Evolutionary conservation across 148 eudicot species (phyloP).

Genomic region (Gaultheria prostrata): DNA sequence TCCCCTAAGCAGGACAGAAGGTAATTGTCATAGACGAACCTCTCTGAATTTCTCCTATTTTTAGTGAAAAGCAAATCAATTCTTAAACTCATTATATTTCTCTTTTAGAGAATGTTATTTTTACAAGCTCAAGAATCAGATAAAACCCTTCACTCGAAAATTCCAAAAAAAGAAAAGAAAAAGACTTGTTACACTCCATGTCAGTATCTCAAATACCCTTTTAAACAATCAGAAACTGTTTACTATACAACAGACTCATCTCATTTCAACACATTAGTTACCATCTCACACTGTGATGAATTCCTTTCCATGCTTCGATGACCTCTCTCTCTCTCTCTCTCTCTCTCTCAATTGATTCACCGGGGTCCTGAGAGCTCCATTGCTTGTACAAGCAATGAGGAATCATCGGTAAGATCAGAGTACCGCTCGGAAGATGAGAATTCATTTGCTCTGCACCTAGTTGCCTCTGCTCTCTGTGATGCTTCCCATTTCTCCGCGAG

Average conservation of each 20-base stretch:
- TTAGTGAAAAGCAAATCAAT: neutral
- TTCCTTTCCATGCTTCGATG: neutral
- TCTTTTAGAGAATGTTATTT: neutral
- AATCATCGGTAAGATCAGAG: constrained; percentile 93
- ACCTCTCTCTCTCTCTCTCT: neutral
- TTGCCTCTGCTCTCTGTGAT: constrained; percentile 73
- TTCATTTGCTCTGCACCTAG: constrained; percentile 62
- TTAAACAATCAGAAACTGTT: constrained; percentile 12
- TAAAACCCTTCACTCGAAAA: constrained; percentile 10
- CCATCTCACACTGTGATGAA: neutral
- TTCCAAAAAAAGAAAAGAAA: neutral
- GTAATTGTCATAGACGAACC: neutral
- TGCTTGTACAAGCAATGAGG: constrained; percentile 84
- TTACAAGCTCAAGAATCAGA: constrained; percentile 13
- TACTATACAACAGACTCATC: constrained; percentile 15
- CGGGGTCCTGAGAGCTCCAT: constrained; percentile 99
- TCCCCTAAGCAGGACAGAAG: neutral
- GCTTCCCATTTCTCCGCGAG: constrained; percentile 99
- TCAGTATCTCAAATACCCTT: constrained; percentile 16
- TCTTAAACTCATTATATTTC: neutral
- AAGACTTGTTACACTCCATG: neutral
- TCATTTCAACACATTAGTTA: constrained; percentile 1
- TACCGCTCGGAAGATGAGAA: constrained; percentile 82
- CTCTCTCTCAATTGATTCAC: constrained; percentile 24
- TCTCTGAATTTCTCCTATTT: neutral